phyloP scores from a whole-genome alignment of 2,329 filamentous ascomycete genomes.

The Stenocarpella maydis region DNA sequence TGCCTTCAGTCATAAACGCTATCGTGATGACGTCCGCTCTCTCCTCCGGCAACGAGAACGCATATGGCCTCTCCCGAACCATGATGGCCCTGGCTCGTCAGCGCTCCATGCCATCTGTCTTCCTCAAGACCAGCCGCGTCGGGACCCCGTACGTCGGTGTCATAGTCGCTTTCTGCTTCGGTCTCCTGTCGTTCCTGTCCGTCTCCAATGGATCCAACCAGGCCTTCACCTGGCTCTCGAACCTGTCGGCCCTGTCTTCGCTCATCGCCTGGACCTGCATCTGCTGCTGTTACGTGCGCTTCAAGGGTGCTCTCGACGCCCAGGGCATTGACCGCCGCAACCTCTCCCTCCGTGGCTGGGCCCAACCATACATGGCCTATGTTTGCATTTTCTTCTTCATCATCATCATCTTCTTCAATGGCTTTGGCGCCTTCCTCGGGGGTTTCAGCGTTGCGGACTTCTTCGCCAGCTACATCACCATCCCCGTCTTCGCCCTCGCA shows the following conservation, averaged over 20 bases:
- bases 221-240: conserved; percentile 65
- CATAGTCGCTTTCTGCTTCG: conserved; percentile 51
- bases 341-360: conserved; percentile 41
- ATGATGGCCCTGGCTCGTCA: conserved; percentile 61
- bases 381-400: conserved; percentile 53
- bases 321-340: conserved; percentile 49
- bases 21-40: conserved; percentile 61
- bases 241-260: conserved; percentile 55
- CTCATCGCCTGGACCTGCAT: conserved; percentile 46
- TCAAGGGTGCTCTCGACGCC: conserved; percentile 47
- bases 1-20: conserved; percentile 63
- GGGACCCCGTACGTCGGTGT: conserved; percentile 61
- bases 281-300: conserved; percentile 44
- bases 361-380: conserved; percentile 51
- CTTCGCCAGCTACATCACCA: conserved; percentile 49
- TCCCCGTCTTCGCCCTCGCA: conserved; percentile 44
- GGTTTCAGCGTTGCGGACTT: conserved; percentile 49
- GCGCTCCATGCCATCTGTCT: conserved; percentile 59
- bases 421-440: conserved; percentile 54
- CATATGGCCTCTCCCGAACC: conserved; percentile 56
- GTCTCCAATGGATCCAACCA: conserved; percentile 51
- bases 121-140: conserved; percentile 57
- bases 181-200: conserved; percentile 57
- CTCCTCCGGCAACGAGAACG: conserved; percentile 63
- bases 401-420: conserved; percentile 54